Percentiles rank a stretch among this genome's conserved stretches.
phyloP scores from a whole-genome alignment of 2,329 filamentous ascomycete species.

The Keithomyces neogunnii region DNA sequence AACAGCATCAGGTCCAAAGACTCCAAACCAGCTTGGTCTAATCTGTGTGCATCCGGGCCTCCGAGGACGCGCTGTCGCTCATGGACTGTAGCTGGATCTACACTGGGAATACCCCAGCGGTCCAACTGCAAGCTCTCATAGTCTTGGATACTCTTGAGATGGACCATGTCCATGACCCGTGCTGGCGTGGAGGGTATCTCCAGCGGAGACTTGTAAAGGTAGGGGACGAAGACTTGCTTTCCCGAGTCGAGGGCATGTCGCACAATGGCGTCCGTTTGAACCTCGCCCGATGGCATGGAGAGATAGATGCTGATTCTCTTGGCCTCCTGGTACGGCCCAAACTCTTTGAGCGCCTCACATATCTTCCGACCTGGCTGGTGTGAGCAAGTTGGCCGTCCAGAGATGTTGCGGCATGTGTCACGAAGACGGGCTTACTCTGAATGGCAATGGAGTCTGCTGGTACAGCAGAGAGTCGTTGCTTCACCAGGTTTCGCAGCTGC shows the following conservation, averaged over 20 bases:
- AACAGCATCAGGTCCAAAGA: constrained; percentile 84
- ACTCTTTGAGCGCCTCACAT: constrained; percentile 54
- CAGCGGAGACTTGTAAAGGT: constrained; percentile 58
- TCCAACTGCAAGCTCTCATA: constrained; percentile 71
- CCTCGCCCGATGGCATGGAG: constrained; percentile 83
- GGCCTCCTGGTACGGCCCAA: constrained; percentile 69
- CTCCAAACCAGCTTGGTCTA: constrained; percentile 54
- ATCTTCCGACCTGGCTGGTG: constrained; percentile 59
- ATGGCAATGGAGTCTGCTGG: constrained; percentile 50
- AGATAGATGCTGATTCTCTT: constrained; percentile 76
- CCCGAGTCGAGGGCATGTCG: constrained; percentile 66
- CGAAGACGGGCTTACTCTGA: constrained; percentile 56
- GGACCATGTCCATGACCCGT: constrained; percentile 90
- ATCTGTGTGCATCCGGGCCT: constrained; percentile 37
- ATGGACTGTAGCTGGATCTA: constrained; percentile 56
- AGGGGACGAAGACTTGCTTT: constrained; percentile 88
- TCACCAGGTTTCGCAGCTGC: constrained; percentile 64
- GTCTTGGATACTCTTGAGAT: constrained; percentile 62
- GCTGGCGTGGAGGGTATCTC: constrained; percentile 44
- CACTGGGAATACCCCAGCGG: constrained; percentile 90
- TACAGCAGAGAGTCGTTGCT: constrained; percentile 52
- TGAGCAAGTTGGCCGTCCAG: constrained; percentile 24
- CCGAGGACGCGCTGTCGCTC: constrained; percentile 67
- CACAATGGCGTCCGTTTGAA: constrained; percentile 77
- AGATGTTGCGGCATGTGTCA: neutral